phyloP scores from a whole-genome alignment of 2,329 filamentous ascomycete species.

The Aspergillus sp. region DNA sequence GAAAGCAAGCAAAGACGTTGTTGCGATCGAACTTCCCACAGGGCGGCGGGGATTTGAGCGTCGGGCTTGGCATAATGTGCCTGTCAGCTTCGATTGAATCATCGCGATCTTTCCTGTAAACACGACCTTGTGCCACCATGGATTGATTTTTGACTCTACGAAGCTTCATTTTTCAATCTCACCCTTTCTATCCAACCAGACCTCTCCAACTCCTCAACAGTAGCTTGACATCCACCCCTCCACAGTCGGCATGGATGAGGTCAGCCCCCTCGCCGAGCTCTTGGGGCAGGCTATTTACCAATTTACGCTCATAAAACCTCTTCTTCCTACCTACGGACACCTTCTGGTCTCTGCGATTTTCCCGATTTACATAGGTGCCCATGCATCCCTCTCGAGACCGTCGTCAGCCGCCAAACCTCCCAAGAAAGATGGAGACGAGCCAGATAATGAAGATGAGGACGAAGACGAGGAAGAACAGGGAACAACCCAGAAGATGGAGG shows the following conservation, averaged over 20 bases:
- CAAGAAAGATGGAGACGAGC: conserved; percentile 34
- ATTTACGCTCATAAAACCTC: conserved; percentile 37
- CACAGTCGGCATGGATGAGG: conserved; percentile 23
- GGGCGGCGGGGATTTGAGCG: conserved; percentile 7
- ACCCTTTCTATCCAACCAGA: neutral
- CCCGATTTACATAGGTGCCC: conserved; percentile 78
- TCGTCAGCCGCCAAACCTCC: conserved; percentile 66
- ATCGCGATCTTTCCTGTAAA: neutral
- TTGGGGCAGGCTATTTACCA: conserved; percentile 40
- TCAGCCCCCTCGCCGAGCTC: conserved; percentile 33
- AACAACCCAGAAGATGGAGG: conserved; percentile 57
- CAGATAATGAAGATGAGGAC: conserved; percentile 36
- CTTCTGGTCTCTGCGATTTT: conserved; percentile 66
- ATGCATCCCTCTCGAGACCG: conserved; percentile 79
- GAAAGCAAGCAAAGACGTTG: neutral
- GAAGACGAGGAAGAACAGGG: conserved; percentile 49
- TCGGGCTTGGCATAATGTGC: conserved; percentile 17
- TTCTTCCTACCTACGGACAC: conserved; percentile 56
- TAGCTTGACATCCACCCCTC: neutral
- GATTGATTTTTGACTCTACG: conserved; percentile 1
- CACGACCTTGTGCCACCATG: conserved; percentile 3
- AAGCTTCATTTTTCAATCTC: neutral
- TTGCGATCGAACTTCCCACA: neutral
- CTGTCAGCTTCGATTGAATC: too few species aligned
- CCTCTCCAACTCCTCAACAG: neutral